Evolutionary conservation across 2,329 filamentous ascomycete species (phyloP), one percentile per base, ranked within the genome.

Genomic region (Chaetomium strumarium): DNA sequence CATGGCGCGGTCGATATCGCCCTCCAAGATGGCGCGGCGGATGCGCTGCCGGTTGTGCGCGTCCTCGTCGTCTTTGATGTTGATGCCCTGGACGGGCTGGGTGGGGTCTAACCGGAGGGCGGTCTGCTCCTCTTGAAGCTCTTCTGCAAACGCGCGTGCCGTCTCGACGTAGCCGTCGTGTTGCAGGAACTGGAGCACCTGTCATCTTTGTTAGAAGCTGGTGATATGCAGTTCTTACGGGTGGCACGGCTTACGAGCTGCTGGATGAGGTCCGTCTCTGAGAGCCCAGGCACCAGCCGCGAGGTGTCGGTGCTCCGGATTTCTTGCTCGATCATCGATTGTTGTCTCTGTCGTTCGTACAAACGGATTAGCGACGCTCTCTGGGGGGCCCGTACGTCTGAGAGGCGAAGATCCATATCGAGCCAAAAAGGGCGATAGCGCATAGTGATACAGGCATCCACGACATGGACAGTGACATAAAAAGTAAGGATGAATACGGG

Each of bases 121-220:
- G 62, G 80, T 74, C 62, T 87, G 85, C 66, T 96, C 88, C 14
- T 79, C 73, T 49, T 81, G 79, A 24, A 95, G 83, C 64, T 97
- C 92, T 61, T 86, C 78, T 3, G 88, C 84, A 74, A 99, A 97
- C 0, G 89, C 90, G 58, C 85, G 82, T 9, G 91, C 91, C 0
- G 92, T 96, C 60, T 96, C 92, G 8, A 96, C 86, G 61, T 96
- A 97, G 54, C 93, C 93, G 63, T 97, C 93, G 62, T 97, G 92
- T 36, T 91, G 88, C 13, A 99, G 74, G 60, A 95, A 97, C 69
- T 96, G 91, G 37, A 90, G 78, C 16, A 84, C 79, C 73, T 77
- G 31, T n/a, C 31, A 9, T 12, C 9, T 3, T 11, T 24, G 47
- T 54, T 19, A 39, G 37, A 19, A 16, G 11, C 8, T 7, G 8